Percentiles rank a stretch among this genome's conserved stretches.
Conservation (phyloP, 75 land plant genomes). For the Cryptomeria japonica region DNA sequence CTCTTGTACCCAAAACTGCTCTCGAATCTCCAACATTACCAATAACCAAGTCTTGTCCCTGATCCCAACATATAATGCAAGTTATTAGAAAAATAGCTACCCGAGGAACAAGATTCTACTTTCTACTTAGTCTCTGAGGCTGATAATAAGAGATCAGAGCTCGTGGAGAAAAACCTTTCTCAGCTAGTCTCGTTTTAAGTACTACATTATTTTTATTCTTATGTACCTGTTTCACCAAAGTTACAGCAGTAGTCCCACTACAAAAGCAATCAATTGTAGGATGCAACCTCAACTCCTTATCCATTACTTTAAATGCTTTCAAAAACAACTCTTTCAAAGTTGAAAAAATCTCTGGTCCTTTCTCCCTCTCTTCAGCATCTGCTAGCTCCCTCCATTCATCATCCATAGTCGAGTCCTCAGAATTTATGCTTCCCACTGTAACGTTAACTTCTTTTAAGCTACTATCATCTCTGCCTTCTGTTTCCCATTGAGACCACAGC, state of each 20-base stretch:
- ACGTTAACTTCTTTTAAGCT: slow-evolving; percentile 13
- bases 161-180: not conserved
- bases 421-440: slow-evolving; percentile 31
- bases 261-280: slow-evolving; percentile 91
- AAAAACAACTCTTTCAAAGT: slow-evolving; percentile 65
- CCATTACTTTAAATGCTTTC: slow-evolving; percentile 85
- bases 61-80: slow-evolving; percentile 11
- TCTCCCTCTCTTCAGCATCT: slow-evolving; percentile 39
- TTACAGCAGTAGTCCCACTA: slow-evolving; percentile 96
- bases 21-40: slow-evolving; percentile 92
- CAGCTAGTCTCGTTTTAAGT: not conserved
- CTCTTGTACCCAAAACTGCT: slow-evolving; percentile 74
- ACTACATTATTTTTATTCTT: not conserved
- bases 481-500: slow-evolving; percentile 53
- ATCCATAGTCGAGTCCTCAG: slow-evolving; percentile 53
- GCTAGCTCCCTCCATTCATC: slow-evolving; percentile 31
- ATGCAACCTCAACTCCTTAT: slow-evolving; percentile 78
- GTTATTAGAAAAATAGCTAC: not conserved
- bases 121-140: not conserved
- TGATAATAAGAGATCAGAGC: not conserved
- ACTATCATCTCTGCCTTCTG: slow-evolving; percentile 10
- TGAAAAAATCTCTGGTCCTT: slow-evolving; percentile 48
- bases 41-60: slow-evolving; percentile 84
- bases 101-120: not conserved
- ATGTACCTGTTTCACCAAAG: slow-evolving; percentile 83